These are phyloP conservation scores for Coffea eugenioides DNA, from an alignment of 257 asterid species.

Conservation along the genomic window DNA sequence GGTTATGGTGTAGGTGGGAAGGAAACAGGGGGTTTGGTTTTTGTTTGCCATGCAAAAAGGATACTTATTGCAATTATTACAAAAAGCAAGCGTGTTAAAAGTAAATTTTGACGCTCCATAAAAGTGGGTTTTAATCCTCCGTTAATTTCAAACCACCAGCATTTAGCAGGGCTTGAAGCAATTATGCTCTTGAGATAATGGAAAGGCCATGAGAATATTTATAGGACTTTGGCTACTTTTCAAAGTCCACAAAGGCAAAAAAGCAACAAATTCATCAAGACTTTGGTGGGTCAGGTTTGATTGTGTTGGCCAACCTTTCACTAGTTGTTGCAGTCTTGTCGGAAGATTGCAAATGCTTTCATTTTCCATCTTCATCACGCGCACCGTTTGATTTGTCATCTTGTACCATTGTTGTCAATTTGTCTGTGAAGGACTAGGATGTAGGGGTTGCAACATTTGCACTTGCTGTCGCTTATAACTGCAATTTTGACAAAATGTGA, in stretches of 20 bases:
- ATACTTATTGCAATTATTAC: conserved; percentile 26
- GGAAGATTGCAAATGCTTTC: conserved; percentile 48
- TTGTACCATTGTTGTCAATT: conserved; percentile 27
- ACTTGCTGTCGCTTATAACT: not conserved
- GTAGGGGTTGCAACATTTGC: not conserved
- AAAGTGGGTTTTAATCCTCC: conserved; percentile 14
- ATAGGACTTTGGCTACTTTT: conserved; percentile 17
- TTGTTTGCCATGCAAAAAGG: conserved; percentile 31
- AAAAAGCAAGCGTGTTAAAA: conserved; percentile 26
- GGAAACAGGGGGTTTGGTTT: conserved; percentile 1
- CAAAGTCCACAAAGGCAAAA: conserved; percentile 31
- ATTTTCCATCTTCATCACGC: conserved; percentile 64
- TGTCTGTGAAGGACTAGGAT: conserved; percentile 19
- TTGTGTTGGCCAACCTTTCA: conserved; percentile 54
- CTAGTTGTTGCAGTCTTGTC: conserved; percentile 61
- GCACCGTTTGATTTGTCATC: conserved; percentile 43
- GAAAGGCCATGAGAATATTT: conserved; percentile 19
- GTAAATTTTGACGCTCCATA: conserved; percentile 28
- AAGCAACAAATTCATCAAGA: conserved; percentile 24
- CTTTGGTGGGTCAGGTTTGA: conserved; percentile 58
- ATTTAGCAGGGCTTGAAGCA: conserved; percentile 21
- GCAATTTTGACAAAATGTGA: conserved; percentile 19
- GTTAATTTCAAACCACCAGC: conserved; percentile 25
- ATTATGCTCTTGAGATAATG: conserved; percentile 22
- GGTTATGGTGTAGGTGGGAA: conserved; percentile 1